Conservation (phyloP, 2,329 filamentous ascomycete genomes). For the Cercospora sp. region DNA sequence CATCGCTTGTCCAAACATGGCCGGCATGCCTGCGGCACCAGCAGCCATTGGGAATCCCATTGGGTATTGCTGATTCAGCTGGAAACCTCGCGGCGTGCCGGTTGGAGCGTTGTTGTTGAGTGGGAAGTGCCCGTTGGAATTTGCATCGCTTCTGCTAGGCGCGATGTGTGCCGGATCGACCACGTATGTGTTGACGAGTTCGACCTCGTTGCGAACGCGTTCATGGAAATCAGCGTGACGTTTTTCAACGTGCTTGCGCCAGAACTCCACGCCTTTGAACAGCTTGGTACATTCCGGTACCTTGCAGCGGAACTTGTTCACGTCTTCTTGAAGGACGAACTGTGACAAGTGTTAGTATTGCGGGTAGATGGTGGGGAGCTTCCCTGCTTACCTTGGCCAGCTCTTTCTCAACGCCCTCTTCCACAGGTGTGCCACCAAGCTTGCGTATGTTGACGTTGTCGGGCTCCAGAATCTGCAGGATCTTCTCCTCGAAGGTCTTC, state of each 20-base stretch:
- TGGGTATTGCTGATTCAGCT: constrained; percentile 65
- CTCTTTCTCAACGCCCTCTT: constrained; percentile 86
- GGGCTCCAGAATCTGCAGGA: constrained; percentile 88
- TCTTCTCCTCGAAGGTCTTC: constrained; percentile 96
- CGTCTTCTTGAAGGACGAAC: constrained; percentile 94
- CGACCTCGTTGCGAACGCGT: constrained; percentile 77
- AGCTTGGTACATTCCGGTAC: constrained; percentile 94
- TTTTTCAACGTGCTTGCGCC: constrained; percentile 97
- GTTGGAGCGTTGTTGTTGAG: constrained; percentile 69
- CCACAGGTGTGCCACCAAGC: constrained; percentile 81
- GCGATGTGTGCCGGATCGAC: constrained; percentile 93
- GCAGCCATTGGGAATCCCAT: constrained; percentile 41
- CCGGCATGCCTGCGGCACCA: constrained; percentile 38
- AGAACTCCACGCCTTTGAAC: constrained; percentile 96
- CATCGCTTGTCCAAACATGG: constrained; percentile 48
- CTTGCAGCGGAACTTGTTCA: constrained; percentile 94
- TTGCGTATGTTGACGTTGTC: constrained; percentile 85
- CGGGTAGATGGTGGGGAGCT: background rate
- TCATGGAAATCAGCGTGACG: constrained; percentile 87
- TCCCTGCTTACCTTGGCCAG: constrained; percentile 59
- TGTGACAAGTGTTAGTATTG: constrained; percentile 17
- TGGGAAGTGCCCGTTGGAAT: constrained; percentile 94
- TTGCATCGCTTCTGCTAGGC: constrained; percentile 87
- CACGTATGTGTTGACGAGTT: constrained; percentile 91
- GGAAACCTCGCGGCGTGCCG: constrained; percentile 91